Evolutionary conservation across 78 protist genomes (phyloP), one percentile per base, ranked within the genome.

Genomic region (Cavenderia fasciculata): DNA sequence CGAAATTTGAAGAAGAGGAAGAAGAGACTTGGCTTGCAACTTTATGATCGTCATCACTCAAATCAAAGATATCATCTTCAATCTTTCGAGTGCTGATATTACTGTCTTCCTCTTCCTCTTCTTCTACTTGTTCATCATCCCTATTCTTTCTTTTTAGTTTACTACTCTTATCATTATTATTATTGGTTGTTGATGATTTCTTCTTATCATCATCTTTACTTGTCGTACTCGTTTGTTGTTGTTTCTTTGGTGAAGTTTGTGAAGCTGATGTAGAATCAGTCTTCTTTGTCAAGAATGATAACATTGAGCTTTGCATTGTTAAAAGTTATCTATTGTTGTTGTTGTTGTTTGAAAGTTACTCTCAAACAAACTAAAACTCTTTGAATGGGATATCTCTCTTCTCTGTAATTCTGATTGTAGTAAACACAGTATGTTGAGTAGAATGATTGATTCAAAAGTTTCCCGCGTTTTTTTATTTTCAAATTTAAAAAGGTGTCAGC

Each of bases 301-400:
- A 46, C 70, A 57, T 72, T 16, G 78, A 63, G 8, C 72, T 63
- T 47, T 63, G 72, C 72, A 63, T 63, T n/a, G n/a, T n/a, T n/a
- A n/a, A n/a, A n/a, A n/a, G n/a, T n/a, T n/a, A n/a, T n/a, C n/a
- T n/a, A n/a, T n/a, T n/a, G n/a, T n/a, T n/a, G n/a, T n/a, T n/a
- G n/a, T n/a, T n/a, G n/a, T n/a, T n/a, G n/a, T n/a, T n/a, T n/a
- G n/a, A n/a, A n/a, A n/a, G n/a, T n/a, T n/a, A n/a, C n/a, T n/a
- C n/a, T n/a, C n/a, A n/a, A n/a, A n/a, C n/a, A n/a, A n/a, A n/a
- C n/a, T n/a, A n/a, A n/a, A n/a, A n/a, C n/a, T n/a, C n/a, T n/a
- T n/a, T n/a, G n/a, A n/a, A n/a, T n/a, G n/a, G n/a, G n/a, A n/a
- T n/a, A n/a, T n/a, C n/a, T n/a, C n/a, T n/a, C n/a, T n/a, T n/a